These are phyloP conservation scores for Salvia hispanica DNA, from an alignment of 257 asterid genomes.

Conservation along the genomic window DNA sequence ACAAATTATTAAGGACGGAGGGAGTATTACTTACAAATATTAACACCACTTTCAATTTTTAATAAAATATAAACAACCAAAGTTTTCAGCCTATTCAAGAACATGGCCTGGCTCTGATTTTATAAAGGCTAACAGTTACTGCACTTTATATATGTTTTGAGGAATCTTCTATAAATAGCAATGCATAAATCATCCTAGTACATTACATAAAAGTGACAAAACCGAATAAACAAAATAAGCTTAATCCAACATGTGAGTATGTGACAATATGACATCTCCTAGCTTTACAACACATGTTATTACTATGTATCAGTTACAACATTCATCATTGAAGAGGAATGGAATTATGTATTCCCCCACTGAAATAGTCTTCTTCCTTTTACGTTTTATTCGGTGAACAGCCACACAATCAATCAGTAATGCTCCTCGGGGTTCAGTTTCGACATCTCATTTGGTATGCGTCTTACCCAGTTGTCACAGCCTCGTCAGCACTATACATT, in stretches of 20 bases:
- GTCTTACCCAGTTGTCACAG: conserved; percentile 10
- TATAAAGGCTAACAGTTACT: too few species aligned
- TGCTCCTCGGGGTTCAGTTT: not conserved
- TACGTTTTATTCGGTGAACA: conserved; percentile 13
- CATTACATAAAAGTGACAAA: not conserved
- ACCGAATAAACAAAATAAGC: conserved; percentile 3
- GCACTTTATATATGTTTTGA: too few species aligned
- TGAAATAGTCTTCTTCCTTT: not conserved
- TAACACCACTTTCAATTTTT: too few species aligned
- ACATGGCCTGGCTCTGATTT: too few species aligned
- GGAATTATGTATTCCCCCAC: conserved; percentile 15
- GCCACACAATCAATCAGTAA: conserved; percentile 11
- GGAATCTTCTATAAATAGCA: too few species aligned
- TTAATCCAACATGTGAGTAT: conserved; percentile 26
- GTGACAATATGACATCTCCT: conserved; percentile 2
- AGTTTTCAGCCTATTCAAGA: too few species aligned
- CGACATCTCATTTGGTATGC: not conserved
- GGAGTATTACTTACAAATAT: too few species aligned
- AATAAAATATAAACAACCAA: too few species aligned
- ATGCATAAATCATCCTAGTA: too few species aligned
- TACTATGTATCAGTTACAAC: conserved; percentile 11
- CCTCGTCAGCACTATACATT: conserved; percentile 37
- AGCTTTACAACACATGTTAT: conserved; percentile 18
- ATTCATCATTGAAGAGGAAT: conserved; percentile 8
- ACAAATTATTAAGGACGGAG: too few species aligned